phyloP scores from a whole-genome alignment of 345 rosid species.

The Alliaria petiolata region DNA sequence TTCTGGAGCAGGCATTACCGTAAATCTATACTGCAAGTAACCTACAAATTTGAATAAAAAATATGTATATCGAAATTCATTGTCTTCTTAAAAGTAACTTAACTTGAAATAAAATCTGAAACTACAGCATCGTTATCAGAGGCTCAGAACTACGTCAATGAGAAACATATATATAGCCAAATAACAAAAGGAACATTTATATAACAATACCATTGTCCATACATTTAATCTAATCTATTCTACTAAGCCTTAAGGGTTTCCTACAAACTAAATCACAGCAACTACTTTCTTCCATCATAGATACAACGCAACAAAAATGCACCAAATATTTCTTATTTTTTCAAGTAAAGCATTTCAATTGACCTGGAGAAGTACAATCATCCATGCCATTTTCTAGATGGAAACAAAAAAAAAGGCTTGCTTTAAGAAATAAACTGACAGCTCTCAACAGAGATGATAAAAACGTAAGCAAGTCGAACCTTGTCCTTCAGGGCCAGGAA shows the following conservation, averaged over 20 bases:
- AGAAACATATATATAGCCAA: no score
- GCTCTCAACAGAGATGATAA: neutral
- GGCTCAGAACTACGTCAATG: neutral
- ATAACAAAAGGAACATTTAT: no score
- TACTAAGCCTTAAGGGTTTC: neutral
- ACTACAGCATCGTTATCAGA: neutral
- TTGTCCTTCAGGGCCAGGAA: slow-evolving; percentile 53
- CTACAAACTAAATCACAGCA: neutral
- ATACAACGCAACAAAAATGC: neutral
- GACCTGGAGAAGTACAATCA: neutral
- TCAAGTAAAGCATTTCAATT: neutral
- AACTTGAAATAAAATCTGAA: neutral
- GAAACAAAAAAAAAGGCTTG: neutral
- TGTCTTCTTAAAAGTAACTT: neutral
- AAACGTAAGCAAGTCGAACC: slow-evolving; percentile 39
- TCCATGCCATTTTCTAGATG: neutral
- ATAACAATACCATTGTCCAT: neutral
- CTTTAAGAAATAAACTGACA: neutral
- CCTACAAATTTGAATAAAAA: slow-evolving; percentile 36
- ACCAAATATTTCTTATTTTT: neutral
- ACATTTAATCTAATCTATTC: neutral
- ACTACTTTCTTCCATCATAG: neutral
- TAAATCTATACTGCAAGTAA: slow-evolving; percentile 64
- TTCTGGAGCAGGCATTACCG: slow-evolving; percentile 50
- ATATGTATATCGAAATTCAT: neutral